Percentiles rank a stretch among this genome's conserved stretches.
phyloP scores from a whole-genome alignment of 768 basidiomycete genomes.

The Lentinula raphanica region DNA sequence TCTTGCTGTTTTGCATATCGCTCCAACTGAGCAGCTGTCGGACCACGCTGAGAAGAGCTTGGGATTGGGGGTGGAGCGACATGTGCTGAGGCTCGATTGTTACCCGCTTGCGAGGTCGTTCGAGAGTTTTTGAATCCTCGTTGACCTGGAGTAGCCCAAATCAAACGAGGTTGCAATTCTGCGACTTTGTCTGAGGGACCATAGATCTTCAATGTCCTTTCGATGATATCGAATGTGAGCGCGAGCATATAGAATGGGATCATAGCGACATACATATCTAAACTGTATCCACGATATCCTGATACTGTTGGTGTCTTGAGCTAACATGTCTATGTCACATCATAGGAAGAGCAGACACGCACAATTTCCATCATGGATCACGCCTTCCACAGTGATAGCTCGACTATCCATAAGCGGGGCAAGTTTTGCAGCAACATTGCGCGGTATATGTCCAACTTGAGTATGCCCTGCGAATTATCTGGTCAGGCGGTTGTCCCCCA shows the following conservation, averaged over 20 bases:
- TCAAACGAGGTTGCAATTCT: conserved; percentile 57
- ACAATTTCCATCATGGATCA: conserved; percentile 64
- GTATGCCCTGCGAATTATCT: conserved; percentile 18
- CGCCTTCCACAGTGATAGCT: conserved; percentile 67
- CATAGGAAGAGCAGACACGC: conserved; percentile 1
- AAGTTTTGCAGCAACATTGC: conserved; percentile 49
- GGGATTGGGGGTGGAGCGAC: conserved; percentile 13
- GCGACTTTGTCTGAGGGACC: conserved; percentile 56
- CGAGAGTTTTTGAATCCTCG: conserved; percentile 39
- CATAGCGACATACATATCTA: conserved; percentile 51
- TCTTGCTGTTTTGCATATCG: conserved; percentile 42
- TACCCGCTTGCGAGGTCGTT: conserved; percentile 9
- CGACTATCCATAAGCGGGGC: conserved; percentile 67
- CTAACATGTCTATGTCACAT: neutral
- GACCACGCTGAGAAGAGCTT: neutral
- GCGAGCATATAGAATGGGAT: neutral
- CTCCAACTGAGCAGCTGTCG: conserved; percentile 36
- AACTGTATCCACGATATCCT: conserved; percentile 41
- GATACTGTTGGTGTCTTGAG: conserved; percentile 27
- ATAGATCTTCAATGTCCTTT: conserved; percentile 67
- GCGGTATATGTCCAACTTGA: conserved; percentile 81
- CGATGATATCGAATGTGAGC: conserved; percentile 1
- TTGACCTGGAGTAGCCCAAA: conserved; percentile 72
- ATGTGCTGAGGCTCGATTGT: neutral
- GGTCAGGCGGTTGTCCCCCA: no score